Percentiles rank a stretch among this genome's conserved stretches.
Conservation (phyloP, 257 asterid genomes). For the Przewalskia tangutica region DNA sequence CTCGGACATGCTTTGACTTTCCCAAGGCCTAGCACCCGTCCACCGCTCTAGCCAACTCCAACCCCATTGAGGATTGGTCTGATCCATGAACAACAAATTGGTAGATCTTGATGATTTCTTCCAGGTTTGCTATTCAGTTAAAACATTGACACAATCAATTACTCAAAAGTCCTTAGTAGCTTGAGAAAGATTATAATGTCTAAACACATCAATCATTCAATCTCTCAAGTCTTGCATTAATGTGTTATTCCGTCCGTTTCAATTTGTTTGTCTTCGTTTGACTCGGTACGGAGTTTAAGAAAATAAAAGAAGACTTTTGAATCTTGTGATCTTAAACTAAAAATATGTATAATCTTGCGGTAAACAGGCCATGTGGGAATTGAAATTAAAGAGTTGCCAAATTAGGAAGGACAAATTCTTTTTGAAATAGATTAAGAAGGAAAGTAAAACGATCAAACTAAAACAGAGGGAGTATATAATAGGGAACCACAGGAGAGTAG, state of each 20-base stretch:
- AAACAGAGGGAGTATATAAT: not conserved
- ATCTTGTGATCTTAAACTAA: too few relatives aligned
- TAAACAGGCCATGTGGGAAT: too few relatives aligned
- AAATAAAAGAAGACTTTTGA: too few relatives aligned
- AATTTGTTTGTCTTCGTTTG: too few relatives aligned
- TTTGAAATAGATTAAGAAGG: too few relatives aligned
- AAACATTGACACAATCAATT: not conserved
- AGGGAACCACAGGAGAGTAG: not conserved
- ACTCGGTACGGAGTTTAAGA: too few relatives aligned
- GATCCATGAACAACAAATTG: constrained; percentile 89
- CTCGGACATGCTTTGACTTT: constrained; percentile 32
- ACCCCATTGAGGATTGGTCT: constrained; percentile 95
- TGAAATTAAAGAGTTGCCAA: too few relatives aligned
- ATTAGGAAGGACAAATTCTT: too few relatives aligned
- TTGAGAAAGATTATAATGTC: not conserved
- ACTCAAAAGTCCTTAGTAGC: not conserved
- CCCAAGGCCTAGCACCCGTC: constrained; percentile 78
- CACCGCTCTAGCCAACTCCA: constrained; percentile 99
- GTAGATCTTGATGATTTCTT: constrained; percentile 62
- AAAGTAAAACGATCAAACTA: too few relatives aligned
- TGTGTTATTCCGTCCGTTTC: too few relatives aligned
- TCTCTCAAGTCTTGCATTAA: not conserved
- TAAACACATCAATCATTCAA: not conserved
- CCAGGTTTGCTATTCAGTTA: constrained; percentile 69
- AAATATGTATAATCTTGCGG: too few relatives aligned